Evolutionary conservation across 139 green algal species (phyloP).

Genomic region (Astrephomene gubernaculifera): DNA sequence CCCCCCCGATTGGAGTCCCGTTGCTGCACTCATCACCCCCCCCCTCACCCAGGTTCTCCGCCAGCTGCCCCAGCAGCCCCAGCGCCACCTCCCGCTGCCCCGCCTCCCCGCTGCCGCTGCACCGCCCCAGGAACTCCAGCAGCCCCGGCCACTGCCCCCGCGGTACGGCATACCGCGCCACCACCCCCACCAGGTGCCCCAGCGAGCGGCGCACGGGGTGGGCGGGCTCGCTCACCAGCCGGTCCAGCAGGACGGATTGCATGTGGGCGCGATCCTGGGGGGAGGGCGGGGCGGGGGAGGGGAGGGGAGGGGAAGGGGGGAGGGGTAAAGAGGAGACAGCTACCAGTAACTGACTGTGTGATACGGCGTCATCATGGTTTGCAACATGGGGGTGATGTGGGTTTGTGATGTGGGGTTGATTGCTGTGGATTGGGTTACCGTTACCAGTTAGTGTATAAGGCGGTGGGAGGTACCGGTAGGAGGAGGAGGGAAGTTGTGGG

Average conservation of each 20-base stretch:
- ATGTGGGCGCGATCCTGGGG: conserved; percentile 35
- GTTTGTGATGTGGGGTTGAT: too few species aligned
- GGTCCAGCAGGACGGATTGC: conserved; percentile 68
- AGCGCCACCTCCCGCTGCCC: conserved; percentile 74
- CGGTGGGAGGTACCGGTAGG: too few species aligned
- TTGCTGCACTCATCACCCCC: not conserved
- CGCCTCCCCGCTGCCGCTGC: conserved; percentile 46
- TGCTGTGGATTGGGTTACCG: too few species aligned
- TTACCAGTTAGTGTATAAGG: too few species aligned
- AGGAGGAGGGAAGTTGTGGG: not conserved
- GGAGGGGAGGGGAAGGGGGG: conserved; percentile 12
- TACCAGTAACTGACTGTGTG: too few species aligned
- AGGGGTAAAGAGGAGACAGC: too few species aligned
- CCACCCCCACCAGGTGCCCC: conserved; percentile 62
- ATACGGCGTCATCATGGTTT: too few species aligned
- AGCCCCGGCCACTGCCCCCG: conserved; percentile 68
- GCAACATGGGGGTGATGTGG: too few species aligned
- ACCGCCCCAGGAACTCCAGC: conserved; percentile 70
- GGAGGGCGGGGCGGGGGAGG: not conserved
- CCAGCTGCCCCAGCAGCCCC: conserved; percentile 71
- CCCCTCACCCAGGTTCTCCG: conserved; percentile 69
- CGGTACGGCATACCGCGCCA: conserved; percentile 70
- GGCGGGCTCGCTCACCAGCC: conserved; percentile 60
- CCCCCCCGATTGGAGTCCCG: too few species aligned
- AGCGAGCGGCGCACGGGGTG: conserved; percentile 66